Conservation (phyloP, 345 rosid species). For the Sonneratia alba region DNA sequence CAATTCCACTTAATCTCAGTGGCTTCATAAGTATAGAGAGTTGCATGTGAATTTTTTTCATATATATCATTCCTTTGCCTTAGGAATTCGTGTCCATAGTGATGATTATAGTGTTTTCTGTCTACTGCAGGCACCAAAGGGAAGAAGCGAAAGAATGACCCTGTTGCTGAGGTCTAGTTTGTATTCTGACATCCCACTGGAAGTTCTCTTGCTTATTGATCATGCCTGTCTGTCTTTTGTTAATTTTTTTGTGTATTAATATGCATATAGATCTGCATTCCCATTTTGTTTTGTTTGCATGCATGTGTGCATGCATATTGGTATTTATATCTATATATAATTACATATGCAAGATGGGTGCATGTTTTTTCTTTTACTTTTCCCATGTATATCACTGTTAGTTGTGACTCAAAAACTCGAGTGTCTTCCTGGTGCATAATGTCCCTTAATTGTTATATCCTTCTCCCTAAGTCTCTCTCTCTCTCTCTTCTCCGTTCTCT, state of each 20-base stretch:
- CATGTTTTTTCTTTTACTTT: not conserved
- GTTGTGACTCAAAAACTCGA: not conserved
- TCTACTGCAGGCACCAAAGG: slow-evolving; percentile 58
- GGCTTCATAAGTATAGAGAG: not conserved
- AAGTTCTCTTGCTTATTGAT: not conserved
- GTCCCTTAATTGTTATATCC: not conserved
- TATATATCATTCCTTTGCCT: not conserved
- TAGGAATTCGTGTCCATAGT: not conserved
- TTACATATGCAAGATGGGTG: not conserved
- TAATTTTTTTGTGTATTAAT: slow-evolving; percentile 5
- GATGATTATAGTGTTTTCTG: slow-evolving; percentile 28
- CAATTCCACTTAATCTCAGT: not conserved
- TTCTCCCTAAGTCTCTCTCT: not conserved
- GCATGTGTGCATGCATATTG: not conserved
- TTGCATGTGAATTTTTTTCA: not conserved
- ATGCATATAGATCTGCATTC: not conserved
- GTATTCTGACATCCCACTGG: not conserved
- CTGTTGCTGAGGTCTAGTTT: slow-evolving; percentile 68
- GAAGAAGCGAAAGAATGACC: slow-evolving; percentile 80
- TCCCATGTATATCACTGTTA: not conserved
- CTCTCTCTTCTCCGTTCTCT: not conserved
- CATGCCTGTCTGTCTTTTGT: not conserved
- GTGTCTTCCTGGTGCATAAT: not conserved
- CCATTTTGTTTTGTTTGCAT: not conserved
- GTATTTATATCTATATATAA: not conserved